Conservation (phyloP, 106 monocot genomes). For the Dendrobium huoshanense region DNA sequence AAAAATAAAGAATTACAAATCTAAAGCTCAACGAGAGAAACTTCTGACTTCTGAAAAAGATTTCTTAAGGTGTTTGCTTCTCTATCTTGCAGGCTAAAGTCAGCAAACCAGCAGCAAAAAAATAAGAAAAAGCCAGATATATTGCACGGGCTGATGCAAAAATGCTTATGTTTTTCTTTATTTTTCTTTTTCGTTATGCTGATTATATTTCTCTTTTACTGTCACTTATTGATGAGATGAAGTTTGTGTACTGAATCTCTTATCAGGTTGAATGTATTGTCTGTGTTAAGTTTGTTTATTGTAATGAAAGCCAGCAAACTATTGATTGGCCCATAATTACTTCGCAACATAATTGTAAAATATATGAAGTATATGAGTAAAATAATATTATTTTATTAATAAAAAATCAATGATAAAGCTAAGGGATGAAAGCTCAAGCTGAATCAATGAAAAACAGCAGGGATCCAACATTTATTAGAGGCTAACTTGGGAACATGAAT, state of each 20-base stretch:
- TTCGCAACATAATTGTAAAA: too few species aligned
- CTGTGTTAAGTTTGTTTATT: not conserved
- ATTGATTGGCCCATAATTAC: too few species aligned
- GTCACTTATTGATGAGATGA: not conserved
- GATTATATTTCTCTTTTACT: not conserved
- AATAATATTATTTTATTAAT: too few species aligned
- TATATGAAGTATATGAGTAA: too few species aligned
- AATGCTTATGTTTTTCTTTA: not conserved
- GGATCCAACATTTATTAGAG: too few species aligned
- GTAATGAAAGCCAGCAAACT: too few species aligned
- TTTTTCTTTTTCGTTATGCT: not conserved
- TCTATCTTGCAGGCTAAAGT: slow-evolving; percentile 4
- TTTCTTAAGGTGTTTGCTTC: not conserved
- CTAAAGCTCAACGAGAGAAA: not conserved
- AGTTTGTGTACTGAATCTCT: not conserved
- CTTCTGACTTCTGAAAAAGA: too few species aligned
- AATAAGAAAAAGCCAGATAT: not conserved
- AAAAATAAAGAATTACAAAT: not conserved
- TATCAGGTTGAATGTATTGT: not conserved
- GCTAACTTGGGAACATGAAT: too few species aligned
- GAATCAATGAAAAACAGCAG: too few species aligned
- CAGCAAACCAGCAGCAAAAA: slow-evolving; percentile 2
- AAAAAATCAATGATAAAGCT: too few species aligned
- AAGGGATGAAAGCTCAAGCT: too few species aligned
- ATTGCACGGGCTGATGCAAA: not conserved